phyloP scores from a whole-genome alignment of 208 protist genomes.

The Trypanosoma boissoni region DNA sequence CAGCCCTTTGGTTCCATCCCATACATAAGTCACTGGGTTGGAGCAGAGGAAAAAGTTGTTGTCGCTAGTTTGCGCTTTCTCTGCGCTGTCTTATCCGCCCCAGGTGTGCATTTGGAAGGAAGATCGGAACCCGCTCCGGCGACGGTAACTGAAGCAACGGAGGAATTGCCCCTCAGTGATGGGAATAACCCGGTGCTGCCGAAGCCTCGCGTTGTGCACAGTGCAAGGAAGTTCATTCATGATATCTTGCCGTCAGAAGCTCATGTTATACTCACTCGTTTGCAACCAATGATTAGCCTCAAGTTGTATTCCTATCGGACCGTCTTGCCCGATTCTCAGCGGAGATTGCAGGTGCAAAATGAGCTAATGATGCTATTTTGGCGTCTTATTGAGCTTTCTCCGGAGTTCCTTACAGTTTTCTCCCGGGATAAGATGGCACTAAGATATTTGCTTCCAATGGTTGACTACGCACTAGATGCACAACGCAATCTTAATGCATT shows the following conservation, averaged over 20 bases:
- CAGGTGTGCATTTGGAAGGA: slow-evolving; percentile 15
- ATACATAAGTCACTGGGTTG: slow-evolving; percentile 72
- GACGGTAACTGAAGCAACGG: not conserved
- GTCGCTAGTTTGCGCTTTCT: slow-evolving; percentile 51
- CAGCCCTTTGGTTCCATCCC: slow-evolving; percentile 68
- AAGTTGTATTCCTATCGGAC: slow-evolving; percentile 61
- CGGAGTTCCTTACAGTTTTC: slow-evolving; percentile 48
- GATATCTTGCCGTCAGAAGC: slow-evolving; percentile 76
- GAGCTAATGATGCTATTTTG: slow-evolving; percentile 87
- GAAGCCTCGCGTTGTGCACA: slow-evolving; percentile 48
- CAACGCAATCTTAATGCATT: slow-evolving; percentile 34
- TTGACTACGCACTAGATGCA: slow-evolving; percentile 72
- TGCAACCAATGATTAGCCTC: slow-evolving; percentile 52
- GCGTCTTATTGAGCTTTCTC: slow-evolving; percentile 75
- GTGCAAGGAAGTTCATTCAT: slow-evolving; percentile 53
- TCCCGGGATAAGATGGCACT: slow-evolving; percentile 35
- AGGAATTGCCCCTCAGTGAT: not conserved
- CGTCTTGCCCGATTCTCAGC: slow-evolving; percentile 72
- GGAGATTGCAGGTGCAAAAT: slow-evolving; percentile 45
- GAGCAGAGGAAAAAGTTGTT: slow-evolving; percentile 52
- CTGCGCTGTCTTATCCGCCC: slow-evolving; percentile 56
- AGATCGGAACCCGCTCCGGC: not conserved
- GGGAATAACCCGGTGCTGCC: not conserved
- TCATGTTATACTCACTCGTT: slow-evolving; percentile 41
- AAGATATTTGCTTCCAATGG: slow-evolving; percentile 67